Evolutionary conservation across 1,284 basidiomycete genomes (phyloP).

Genomic region (Tranzscheliella williamsii): DNA sequence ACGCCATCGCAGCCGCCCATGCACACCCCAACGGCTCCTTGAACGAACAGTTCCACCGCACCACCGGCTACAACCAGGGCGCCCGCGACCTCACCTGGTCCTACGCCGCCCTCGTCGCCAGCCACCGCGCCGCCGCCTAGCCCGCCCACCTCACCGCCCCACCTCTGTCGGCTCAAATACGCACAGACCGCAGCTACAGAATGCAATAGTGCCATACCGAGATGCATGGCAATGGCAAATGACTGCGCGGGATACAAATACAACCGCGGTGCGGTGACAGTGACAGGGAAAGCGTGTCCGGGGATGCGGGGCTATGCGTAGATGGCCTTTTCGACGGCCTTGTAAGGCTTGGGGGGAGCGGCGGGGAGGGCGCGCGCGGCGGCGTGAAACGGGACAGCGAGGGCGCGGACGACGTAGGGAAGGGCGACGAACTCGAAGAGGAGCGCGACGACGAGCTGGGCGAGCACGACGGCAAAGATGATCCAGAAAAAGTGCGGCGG

Average conservation of each 20-base stretch:
- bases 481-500: constrained; percentile 18
- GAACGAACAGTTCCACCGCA: constrained; percentile 38
- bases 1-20: constrained; percentile 32
- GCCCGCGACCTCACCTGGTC: constrained; percentile 49
- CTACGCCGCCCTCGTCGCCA: constrained; percentile 43
- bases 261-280: too few species aligned
- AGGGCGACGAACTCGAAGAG: constrained; percentile 21
- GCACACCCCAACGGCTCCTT: constrained; percentile 37
- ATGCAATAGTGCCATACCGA: too few species aligned
- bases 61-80: constrained; percentile 39
- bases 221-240: too few species aligned
- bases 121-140: constrained; percentile 21
- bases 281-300: too few species aligned
- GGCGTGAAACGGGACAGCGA: constrained; percentile 6
- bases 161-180: too few species aligned
- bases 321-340: constrained; percentile 11
- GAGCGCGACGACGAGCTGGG: constrained; percentile 19
- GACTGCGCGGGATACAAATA: too few species aligned
- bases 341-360: constrained; percentile 6
- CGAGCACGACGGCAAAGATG: constrained; percentile 37
- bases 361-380: constrained; percentile 1
- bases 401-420: not conserved
- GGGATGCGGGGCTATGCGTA: too few species aligned
- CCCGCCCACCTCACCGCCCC: too few species aligned
- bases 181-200: too few species aligned